These are phyloP conservation scores for Penicillium freii DNA, from an alignment of 2,329 filamentous ascomycete genomes.

Conservation along the genomic window DNA sequence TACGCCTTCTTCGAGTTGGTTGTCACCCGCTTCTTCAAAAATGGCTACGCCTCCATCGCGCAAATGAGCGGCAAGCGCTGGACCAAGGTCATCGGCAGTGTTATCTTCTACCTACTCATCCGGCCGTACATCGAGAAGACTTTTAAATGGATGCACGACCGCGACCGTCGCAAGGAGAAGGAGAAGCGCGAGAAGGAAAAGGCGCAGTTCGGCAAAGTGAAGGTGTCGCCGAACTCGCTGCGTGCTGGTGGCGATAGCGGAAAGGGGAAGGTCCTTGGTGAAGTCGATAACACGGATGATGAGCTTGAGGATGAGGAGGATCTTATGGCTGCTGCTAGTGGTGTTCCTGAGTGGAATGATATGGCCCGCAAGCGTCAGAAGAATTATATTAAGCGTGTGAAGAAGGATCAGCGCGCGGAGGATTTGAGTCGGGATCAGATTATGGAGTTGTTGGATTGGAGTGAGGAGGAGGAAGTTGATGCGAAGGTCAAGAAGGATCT, in stretches of 20 bases:
- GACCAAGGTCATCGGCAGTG: constrained; percentile 68
- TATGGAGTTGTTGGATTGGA: constrained; percentile 64
- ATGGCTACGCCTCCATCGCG: constrained; percentile 45
- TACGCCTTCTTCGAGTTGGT: constrained; percentile 26
- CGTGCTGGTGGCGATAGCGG: constrained; percentile 54
- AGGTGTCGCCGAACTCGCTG: constrained; percentile 64
- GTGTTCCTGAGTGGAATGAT: constrained; percentile 62
- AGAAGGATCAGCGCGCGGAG: constrained; percentile 62
- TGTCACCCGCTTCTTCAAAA: constrained; percentile 36
- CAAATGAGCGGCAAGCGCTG: constrained; percentile 47
- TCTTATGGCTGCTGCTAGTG: constrained; percentile 45
- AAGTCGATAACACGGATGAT: constrained; percentile 43
- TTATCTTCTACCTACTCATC: constrained; percentile 70
- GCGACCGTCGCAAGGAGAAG: constrained; percentile 41
- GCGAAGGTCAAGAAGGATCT: constrained; percentile 27
- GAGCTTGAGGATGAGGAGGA: constrained; percentile 44
- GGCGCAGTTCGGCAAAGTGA: constrained; percentile 47
- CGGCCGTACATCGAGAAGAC: constrained; percentile 72
- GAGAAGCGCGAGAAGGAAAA: constrained; percentile 60
- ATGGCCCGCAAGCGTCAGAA: constrained; percentile 69
- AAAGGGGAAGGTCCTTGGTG: constrained; percentile 47
- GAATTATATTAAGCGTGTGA: constrained; percentile 62
- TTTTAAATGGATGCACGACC: constrained; percentile 55
- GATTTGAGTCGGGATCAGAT: constrained; percentile 74
- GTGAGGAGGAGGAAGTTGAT: constrained; percentile 37